Base-by-base conservation (phyloP, 1,284 basidiomycete genomes). In the Irpex rosettiformis region DNA sequence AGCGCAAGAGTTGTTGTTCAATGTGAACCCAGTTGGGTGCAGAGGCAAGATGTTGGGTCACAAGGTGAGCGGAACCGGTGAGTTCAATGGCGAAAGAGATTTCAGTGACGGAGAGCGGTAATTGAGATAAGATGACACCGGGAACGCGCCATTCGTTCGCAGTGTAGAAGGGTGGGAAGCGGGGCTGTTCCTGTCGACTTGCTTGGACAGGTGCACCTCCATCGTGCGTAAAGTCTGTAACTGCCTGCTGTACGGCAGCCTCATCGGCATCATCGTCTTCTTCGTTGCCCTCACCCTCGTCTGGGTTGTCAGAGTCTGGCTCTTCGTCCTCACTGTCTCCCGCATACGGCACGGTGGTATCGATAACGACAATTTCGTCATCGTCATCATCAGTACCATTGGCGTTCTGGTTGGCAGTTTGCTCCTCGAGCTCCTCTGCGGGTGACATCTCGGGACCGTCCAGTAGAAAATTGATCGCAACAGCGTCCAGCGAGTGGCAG, bases 21-120 rank as follows among this genome's bases (percentile, higher is more conserved):
- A 59, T 11, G 33, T 25, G 29, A 7, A 28, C 13, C 58, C 58
- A 59, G 54, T 56, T 28, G 7, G 48, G 22, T 3, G 18, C 37
- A 16, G 13, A 28, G 10, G 11, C 21, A 8, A 59, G 49, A 37
- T 59, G 45, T 8, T 33, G 18, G 6, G 30, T 27, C 3, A 43
- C 24, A 11, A 16, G 22, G 24, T 52, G 45, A 16, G 33, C 33
- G 7, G 52, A 11, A 11, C 57, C 52, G 4, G 47, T 48, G 18
- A 59, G 27, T 16, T 59, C 58, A 25, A 59, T 28, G 7, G 45
- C 21, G 30, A 59, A 11, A 4, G 42, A 28, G 13, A 59, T 18
- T 4, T 21, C 4, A 33, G 18, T 56, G 48, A 52, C 21, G 37
- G 48, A 33, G 4, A 47, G 33, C 2, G 58, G 58, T n/a, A 59